These are phyloP conservation scores for Ophiosphaerella narmari DNA, from an alignment of 2,329 filamentous ascomycete species.

Conservation along the genomic window DNA sequence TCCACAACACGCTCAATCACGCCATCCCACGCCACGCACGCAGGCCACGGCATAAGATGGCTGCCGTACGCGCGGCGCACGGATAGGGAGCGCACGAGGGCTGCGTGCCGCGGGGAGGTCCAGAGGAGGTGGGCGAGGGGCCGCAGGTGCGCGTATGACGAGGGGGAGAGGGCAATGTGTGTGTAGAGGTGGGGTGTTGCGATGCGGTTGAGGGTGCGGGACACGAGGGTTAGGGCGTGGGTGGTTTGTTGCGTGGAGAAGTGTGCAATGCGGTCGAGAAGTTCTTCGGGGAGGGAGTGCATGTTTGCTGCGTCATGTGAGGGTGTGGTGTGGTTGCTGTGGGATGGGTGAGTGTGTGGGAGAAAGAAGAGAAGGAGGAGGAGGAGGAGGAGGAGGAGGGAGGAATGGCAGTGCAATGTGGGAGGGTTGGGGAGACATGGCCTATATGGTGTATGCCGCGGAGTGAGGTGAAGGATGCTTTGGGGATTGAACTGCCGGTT, in stretches of 20 bases:
- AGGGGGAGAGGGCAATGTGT: slow-evolving; percentile 8
- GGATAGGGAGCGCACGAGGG: slow-evolving; percentile 7
- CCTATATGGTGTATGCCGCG: background rate
- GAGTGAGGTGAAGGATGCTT: background rate
- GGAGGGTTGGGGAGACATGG: background rate
- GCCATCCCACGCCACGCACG: slow-evolving; percentile 1
- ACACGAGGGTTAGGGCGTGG: slow-evolving; percentile 13
- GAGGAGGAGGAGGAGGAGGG: background rate
- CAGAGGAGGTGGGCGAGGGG: slow-evolving; percentile 17
- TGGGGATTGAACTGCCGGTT: slow-evolving; percentile 2
- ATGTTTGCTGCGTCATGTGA: slow-evolving; percentile 1
- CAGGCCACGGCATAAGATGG: slow-evolving; percentile 17
- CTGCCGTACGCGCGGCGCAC: slow-evolving; percentile 20
- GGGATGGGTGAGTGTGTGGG: background rate
- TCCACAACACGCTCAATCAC: slow-evolving; percentile 7
- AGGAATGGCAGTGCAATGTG: background rate
- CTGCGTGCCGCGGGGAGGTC: slow-evolving; percentile 9
- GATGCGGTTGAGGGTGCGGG: slow-evolving; percentile 16
- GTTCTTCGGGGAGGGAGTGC: slow-evolving; percentile 17
- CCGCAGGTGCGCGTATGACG: slow-evolving; percentile 13
- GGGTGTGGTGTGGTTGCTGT: background rate
- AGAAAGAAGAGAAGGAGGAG: no score
- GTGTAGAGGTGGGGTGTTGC: slow-evolving; percentile 18
- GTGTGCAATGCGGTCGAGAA: slow-evolving; percentile 13
- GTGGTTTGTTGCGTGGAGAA: background rate